Percentiles rank a stretch among this genome's conserved stretches.
These are phyloP conservation scores for Triticum turgidum DNA, from an alignment of 176 grass and related monocot species.

Conservation along the genomic window DNA sequence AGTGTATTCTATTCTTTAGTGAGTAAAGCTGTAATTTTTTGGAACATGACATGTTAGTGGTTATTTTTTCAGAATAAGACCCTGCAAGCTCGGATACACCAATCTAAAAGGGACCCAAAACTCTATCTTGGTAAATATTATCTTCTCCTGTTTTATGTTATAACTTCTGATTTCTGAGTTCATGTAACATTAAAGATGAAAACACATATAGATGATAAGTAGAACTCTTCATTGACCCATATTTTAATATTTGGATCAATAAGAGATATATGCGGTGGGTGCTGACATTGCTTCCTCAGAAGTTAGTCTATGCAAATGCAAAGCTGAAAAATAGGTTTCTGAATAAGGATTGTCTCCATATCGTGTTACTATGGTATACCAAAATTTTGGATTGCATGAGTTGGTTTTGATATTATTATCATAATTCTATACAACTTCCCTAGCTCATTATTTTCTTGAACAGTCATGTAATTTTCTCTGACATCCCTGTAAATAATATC, in stretches of 20 bases:
- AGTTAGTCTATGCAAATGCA: too few relatives aligned
- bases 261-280: not conserved
- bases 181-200: not conserved
- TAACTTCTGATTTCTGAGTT: conserved; percentile 24
- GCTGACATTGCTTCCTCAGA: not conserved
- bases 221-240: not conserved
- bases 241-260: not conserved
- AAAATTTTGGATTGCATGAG: not conserved
- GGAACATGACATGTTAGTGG: not conserved
- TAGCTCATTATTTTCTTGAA: conserved; percentile 2
- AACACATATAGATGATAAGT: not conserved
- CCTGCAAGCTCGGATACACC: conserved; percentile 39
- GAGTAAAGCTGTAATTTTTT: not conserved
- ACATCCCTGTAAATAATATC: not conserved
- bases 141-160: conserved; percentile 7
- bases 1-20: conserved; percentile 10
- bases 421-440: not conserved
- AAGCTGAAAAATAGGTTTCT: conserved; percentile 1
- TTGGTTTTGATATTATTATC: not conserved
- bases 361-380: not conserved
- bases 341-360: not conserved
- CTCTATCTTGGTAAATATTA: conserved; percentile 43
- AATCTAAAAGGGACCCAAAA: conserved; percentile 46
- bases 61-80: conserved; percentile 51
- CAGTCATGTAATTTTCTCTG: not conserved